phyloP scores from a whole-genome alignment of 2,329 filamentous ascomycete species.

The Cladosporium phlei region DNA sequence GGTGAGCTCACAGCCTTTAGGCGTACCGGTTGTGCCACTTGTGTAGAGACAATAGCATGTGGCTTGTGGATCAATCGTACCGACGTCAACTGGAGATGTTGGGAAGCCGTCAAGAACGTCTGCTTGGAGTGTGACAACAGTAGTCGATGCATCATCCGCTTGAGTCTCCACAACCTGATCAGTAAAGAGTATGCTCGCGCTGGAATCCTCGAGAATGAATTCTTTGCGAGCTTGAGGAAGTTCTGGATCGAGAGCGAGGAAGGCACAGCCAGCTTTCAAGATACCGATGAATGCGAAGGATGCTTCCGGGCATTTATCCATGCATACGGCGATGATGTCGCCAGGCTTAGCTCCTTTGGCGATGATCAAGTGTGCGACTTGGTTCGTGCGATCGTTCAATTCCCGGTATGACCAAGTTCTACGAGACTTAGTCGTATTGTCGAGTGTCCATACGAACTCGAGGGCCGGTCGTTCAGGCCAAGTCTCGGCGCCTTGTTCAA shows the following conservation, averaged over 20 bases:
- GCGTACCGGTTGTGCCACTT: constrained; percentile 78
- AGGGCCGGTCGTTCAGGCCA: constrained; percentile 63
- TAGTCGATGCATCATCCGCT: constrained; percentile 14
- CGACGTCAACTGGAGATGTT: constrained; percentile 32
- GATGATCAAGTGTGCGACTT: constrained; percentile 62
- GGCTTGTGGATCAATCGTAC: constrained; percentile 44
- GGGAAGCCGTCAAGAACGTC: constrained; percentile 18
- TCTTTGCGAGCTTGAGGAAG: constrained; percentile 68
- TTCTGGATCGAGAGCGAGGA: constrained; percentile 72
- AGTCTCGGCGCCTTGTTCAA: constrained; percentile 57
- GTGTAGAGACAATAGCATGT: constrained; percentile 83
- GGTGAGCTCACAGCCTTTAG: constrained; percentile 83
- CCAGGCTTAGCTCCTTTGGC: constrained; percentile 49
- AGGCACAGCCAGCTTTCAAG: constrained; percentile 75
- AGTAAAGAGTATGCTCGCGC: constrained; percentile 47
- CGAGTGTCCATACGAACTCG: constrained; percentile 58
- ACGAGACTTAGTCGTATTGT: constrained; percentile 42
- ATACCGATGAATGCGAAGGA: constrained; percentile 79
- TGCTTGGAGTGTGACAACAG: constrained; percentile 15
- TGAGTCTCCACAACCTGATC: constrained; percentile 41
- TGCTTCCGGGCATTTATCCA: constrained; percentile 79
- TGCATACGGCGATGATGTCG: constrained; percentile 68
- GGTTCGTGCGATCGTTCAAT: constrained; percentile 66
- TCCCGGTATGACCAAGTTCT: constrained; percentile 69
- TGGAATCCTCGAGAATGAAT: constrained; percentile 73